Percentiles rank a stretch among this genome's conserved stretches.
phyloP scores from a whole-genome alignment of 2,329 filamentous ascomycete species.

The Fusarium temperatum region DNA sequence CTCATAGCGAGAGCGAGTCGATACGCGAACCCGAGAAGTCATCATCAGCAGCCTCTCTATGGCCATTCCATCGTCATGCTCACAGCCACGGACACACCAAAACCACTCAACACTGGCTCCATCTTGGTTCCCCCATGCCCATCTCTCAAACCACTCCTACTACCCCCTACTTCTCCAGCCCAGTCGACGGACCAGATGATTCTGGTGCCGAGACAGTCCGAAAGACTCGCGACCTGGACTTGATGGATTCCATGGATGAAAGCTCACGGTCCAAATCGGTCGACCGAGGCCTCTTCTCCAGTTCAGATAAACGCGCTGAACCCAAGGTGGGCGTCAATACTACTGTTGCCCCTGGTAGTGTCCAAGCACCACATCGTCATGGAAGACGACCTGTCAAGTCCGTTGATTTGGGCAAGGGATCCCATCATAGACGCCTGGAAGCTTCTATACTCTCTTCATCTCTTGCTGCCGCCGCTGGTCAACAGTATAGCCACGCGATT shows the following conservation, averaged over 20 bases:
- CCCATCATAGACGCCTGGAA: slow-evolving; percentile 43
- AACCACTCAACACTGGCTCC: slow-evolving; percentile 49
- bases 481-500: slow-evolving; percentile 57
- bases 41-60: slow-evolving; percentile 38
- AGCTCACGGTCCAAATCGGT: slow-evolving; percentile 68
- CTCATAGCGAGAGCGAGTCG: slow-evolving; percentile 42
- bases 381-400: slow-evolving; percentile 59
- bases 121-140: slow-evolving; percentile 44
- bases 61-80: slow-evolving; percentile 52
- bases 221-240: slow-evolving; percentile 52
- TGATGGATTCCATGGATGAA: slow-evolving; percentile 54
- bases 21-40: slow-evolving; percentile 37
- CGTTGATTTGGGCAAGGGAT: slow-evolving; percentile 49
- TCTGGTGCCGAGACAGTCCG: slow-evolving; percentile 47
- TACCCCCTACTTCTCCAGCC: slow-evolving; percentile 51
- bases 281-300: slow-evolving; percentile 68
- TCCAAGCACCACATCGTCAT: slow-evolving; percentile 55
- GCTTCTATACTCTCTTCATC: slow-evolving; percentile 53
- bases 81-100: slow-evolving; percentile 54
- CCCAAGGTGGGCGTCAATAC: slow-evolving; percentile 72
- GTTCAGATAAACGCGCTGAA: slow-evolving; percentile 69
- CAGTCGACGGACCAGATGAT: slow-evolving; percentile 54
- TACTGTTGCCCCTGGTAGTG: slow-evolving; percentile 68
- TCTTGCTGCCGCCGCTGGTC: slow-evolving; percentile 48
- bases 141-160: slow-evolving; percentile 44